Evolutionary conservation across 106 monocot species (phyloP).

Genomic region (Dioscorea alata): DNA sequence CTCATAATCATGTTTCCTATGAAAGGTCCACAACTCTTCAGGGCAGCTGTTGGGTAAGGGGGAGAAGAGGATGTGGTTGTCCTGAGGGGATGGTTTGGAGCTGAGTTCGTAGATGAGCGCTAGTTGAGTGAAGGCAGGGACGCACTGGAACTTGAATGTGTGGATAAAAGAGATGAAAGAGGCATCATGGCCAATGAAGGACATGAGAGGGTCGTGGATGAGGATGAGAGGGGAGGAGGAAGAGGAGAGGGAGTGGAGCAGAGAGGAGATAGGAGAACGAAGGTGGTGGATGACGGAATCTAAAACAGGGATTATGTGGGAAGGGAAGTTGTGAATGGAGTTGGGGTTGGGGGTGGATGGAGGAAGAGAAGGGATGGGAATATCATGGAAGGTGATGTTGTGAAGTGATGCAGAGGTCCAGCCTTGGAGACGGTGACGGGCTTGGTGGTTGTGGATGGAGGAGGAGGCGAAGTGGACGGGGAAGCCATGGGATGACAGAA

Average conservation of each 20-base stretch:
- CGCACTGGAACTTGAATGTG: conserved; percentile 24
- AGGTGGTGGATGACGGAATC: conserved; percentile 20
- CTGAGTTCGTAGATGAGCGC: conserved; percentile 10
- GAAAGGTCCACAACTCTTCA: conserved; percentile 18
- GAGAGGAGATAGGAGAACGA: conserved; percentile 5
- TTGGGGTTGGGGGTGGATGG: conserved; percentile 24
- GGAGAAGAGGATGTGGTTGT: background rate
- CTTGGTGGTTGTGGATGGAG: conserved; percentile 52
- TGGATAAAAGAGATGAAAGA: conserved; percentile 16
- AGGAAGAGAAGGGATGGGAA: conserved; percentile 23
- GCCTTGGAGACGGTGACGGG: conserved; percentile 19
- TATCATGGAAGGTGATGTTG: conserved; percentile 34
- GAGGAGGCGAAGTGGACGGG: conserved; percentile 44
- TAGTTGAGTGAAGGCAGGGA: conserved; percentile 29
- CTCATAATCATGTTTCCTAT: background rate
- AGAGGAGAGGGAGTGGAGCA: conserved; percentile 35
- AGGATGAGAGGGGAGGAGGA: conserved; percentile 30
- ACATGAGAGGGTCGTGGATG: conserved; percentile 47
- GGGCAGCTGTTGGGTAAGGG: conserved; percentile 18
- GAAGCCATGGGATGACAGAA: conserved; percentile 11
- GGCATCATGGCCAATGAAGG: conserved; percentile 23
- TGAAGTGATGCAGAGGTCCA: conserved; percentile 3
- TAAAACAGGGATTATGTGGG: conserved; percentile 40
- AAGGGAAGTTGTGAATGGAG: conserved; percentile 24
- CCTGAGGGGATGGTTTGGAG: background rate